Percentiles rank a stretch among this genome's conserved stretches.
These are phyloP conservation scores for Nicotiana rustica DNA, from an alignment of 305 asterid genomes.

Conservation along the genomic window DNA sequence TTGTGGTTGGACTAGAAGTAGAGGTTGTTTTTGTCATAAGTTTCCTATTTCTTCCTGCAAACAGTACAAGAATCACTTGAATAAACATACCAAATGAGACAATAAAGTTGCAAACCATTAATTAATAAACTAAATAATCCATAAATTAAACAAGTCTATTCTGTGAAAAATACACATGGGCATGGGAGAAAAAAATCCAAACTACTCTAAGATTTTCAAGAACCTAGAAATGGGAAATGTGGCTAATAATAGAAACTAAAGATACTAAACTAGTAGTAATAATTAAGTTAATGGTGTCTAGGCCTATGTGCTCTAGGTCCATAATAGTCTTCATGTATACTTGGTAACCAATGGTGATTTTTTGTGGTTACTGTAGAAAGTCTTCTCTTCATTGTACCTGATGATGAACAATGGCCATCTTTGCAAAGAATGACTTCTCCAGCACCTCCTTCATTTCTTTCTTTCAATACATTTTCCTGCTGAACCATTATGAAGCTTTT, in stretches of 20 bases:
- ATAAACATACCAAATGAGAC: neutral
- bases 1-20: slow-evolving; percentile 47
- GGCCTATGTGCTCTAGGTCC: slow-evolving; percentile 64
- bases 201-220: neutral
- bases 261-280: neutral
- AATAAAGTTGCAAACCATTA: neutral
- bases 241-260: neutral
- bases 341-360: slow-evolving; percentile 71
- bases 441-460: slow-evolving; percentile 34
- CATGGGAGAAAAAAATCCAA: neutral
- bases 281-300: slow-evolving; percentile 57
- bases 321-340: slow-evolving; percentile 64
- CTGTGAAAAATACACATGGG: neutral
- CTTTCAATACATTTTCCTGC: slow-evolving; percentile 38
- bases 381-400: slow-evolving; percentile 70
- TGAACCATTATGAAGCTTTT: neutral
- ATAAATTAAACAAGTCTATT: slow-evolving; percentile 5
- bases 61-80: slow-evolving; percentile 32
- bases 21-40: slow-evolving; percentile 48
- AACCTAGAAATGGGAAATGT: neutral
- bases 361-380: slow-evolving; percentile 47
- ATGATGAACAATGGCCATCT: slow-evolving; percentile 43
- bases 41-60: slow-evolving; percentile 76
- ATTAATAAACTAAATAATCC: neutral
- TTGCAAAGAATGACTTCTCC: slow-evolving; percentile 39